These are phyloP conservation scores for Chytridium lagenaria DNA, from an alignment of 371 early-diverging fungal species.

Conservation along the genomic window DNA sequence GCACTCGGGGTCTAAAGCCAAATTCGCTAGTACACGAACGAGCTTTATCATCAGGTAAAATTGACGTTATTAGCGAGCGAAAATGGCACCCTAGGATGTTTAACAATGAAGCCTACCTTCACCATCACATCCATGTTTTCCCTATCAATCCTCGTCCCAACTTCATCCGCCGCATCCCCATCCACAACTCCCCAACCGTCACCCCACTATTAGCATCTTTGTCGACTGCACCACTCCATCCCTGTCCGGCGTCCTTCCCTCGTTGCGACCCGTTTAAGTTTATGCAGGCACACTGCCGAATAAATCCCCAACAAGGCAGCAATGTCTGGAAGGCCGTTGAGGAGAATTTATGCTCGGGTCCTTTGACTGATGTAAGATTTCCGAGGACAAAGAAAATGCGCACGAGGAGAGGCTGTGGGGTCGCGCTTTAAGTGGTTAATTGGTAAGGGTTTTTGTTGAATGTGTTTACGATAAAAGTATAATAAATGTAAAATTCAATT, in stretches of 20 bases:
- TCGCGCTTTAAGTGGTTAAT: constrained; percentile 15
- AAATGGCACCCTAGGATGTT: neutral
- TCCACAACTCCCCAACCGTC: constrained; percentile 24
- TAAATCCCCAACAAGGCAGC: constrained; percentile 44
- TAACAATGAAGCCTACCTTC: constrained; percentile 33
- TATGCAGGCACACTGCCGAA: constrained; percentile 12
- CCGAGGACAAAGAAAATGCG: constrained; percentile 48
- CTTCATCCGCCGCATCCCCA: constrained; percentile 10
- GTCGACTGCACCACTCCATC: too few species aligned
- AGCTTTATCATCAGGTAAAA: constrained; percentile 25
- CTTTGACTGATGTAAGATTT: constrained; percentile 30
- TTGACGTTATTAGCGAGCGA: neutral
- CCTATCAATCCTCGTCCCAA: neutral
- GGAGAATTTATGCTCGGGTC: neutral
- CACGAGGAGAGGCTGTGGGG: constrained; percentile 44
- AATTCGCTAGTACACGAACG: constrained; percentile 42
- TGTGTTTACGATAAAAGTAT: neutral
- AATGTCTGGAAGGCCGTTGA: constrained; percentile 23
- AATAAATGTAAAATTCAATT: neutral
- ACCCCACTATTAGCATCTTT: too few species aligned
- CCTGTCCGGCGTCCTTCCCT: constrained; percentile 12
- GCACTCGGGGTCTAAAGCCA: constrained; percentile 31
- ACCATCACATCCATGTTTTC: constrained; percentile 45
- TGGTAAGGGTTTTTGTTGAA: neutral
- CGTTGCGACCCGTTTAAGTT: neutral